Base-by-base conservation (phyloP, 148 eudicot species). In the Fallopia convolvulus region DNA sequence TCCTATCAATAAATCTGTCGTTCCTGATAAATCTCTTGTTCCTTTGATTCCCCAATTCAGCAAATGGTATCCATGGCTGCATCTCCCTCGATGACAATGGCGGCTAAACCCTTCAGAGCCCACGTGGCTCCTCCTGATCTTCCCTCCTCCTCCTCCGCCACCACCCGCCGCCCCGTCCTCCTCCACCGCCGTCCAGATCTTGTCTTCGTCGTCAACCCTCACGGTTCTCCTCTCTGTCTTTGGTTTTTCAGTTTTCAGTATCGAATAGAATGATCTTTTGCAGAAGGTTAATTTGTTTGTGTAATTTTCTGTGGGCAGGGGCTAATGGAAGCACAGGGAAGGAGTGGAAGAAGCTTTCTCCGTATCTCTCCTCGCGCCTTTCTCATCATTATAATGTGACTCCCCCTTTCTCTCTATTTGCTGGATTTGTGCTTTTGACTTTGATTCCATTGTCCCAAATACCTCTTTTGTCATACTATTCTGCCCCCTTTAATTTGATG, bases 241-340 rank as follows among this genome's bases (percentile, higher is more conserved):
- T 32, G 48, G 8, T 18, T 17, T 5, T n/a, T 20, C 21, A 2
- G 3, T 53, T 53, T 53, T n/a, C 10, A 55, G 61, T 55, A n/a
- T 55, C 2, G 8, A 55, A 55, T 55, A 9, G 20, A 20, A n/a
- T 55, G 23, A 2, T 55, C 26, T 9, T 55, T n/a, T 55, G 6
- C 61, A 55, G 26, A 1, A 10, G 8, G 8, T 12, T 52, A 5
- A 52, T 32, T 40, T 30, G 53, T 63, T 7, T 46, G 18, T 63
- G 49, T 77, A 26, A 39, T 60, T 50, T 41, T 56, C 7, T 39
- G 17, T 39, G 65, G 78, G 63, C 81, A 95, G 99, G 99, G 23
- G 99, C 99, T 33, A 95, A 93, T 86, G 99, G 99, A 20, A 86
- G 76, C 70, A 93, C 99, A 1, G 99, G 93, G 0, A 89, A 83